A percentile compares a stretch with the other conserved stretches of the same genome.
Evolutionary conservation across 2,329 filamentous ascomycete genomes (phyloP).

Genomic region (Penicillium decumbens): DNA sequence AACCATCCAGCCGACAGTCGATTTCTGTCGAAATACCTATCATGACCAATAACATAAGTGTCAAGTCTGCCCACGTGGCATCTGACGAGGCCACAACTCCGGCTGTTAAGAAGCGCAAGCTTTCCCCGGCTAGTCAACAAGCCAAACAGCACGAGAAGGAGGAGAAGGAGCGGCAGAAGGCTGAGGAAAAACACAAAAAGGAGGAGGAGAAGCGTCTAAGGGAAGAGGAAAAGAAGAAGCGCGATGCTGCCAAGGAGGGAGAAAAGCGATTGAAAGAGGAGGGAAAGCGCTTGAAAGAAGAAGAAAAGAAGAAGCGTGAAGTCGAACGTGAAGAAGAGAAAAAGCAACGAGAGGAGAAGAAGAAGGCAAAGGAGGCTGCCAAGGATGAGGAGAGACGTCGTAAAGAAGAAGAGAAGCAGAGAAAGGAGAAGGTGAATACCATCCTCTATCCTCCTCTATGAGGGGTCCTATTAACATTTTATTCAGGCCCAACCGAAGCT

Average conservation of each 20-base stretch:
- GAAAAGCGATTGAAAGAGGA: constrained; percentile 24
- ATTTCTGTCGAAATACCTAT: not conserved
- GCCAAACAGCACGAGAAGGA: constrained; percentile 38
- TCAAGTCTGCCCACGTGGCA: not conserved
- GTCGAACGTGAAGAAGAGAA: constrained; percentile 35
- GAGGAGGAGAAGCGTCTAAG: constrained; percentile 33
- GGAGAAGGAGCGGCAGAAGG: constrained; percentile 19
- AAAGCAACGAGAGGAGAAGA: constrained; percentile 44
- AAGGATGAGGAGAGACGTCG: constrained; percentile 46
- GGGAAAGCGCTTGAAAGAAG: constrained; percentile 27
- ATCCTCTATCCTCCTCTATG: not conserved
- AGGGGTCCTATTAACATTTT: constrained; percentile 13
- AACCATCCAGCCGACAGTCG: not conserved
- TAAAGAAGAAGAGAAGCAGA: constrained; percentile 46
- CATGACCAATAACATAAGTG: not conserved
- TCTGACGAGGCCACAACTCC: constrained; percentile 10
- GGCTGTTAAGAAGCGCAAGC: constrained; percentile 27
- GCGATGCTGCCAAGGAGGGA: not conserved
- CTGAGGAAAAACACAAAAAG: constrained; percentile 33
- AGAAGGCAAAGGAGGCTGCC: constrained; percentile 37
- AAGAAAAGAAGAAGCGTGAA: constrained; percentile 28
- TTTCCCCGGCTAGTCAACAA: constrained; percentile 26
- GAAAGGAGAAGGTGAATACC: constrained; percentile 44
- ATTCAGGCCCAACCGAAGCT: constrained; percentile 48
- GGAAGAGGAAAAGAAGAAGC: constrained; percentile 24